Base-by-base conservation (phyloP, 768 basidiomycete genomes). In the Collybia nuda region DNA sequence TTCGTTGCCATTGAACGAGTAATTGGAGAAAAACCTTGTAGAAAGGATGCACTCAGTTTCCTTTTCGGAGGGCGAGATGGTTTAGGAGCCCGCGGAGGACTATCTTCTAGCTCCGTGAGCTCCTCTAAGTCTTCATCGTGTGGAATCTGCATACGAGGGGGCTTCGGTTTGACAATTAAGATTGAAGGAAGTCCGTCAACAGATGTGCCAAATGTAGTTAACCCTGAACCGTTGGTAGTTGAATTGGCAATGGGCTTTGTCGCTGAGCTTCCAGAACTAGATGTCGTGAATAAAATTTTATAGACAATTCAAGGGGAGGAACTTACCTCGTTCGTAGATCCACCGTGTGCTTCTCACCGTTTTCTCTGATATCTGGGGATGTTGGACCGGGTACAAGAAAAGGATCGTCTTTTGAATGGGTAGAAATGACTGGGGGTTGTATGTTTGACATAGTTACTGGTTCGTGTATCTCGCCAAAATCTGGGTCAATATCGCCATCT, bases 401-500 rank as follows among this genome's bases (percentile, higher is more conserved):
- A 35, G 32, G 19, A 21, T 29, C 45, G 8, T 38, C 28, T 15
- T 47, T 51, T 37, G 12, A 38, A 17, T 17, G 17, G 23, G 17
- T n/a, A 9, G 48, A 11, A 32, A 11, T 32, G 32, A 32, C 32
- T n/a, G 32, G 40, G 42, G 21, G n/a, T 29, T 40, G 48, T 7
- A 22, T 28, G 18, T 37, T 41, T 23, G 44, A 19, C 19, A 22
- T 22, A 18, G 14, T 23, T 19, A 8, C 48, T 19, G 43, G 58
- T 14, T 40, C 41, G 26, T 41, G 45, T 21, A 47, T 42, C n/a
- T 48, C 57, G 9, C 60, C 53, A 18, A 69, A 68, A 19, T 71
- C 68, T 15, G 67, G 67, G 46, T 70, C 69, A 8, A 71, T 59
- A 28, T 68, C 68, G 6, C 68, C 72, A 43, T 70, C 67, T 3